A percentile compares a stretch with the other conserved stretches of the same genome.
Conservation (phyloP, 331 rosid genomes). For the Cydonia oblonga region DNA sequence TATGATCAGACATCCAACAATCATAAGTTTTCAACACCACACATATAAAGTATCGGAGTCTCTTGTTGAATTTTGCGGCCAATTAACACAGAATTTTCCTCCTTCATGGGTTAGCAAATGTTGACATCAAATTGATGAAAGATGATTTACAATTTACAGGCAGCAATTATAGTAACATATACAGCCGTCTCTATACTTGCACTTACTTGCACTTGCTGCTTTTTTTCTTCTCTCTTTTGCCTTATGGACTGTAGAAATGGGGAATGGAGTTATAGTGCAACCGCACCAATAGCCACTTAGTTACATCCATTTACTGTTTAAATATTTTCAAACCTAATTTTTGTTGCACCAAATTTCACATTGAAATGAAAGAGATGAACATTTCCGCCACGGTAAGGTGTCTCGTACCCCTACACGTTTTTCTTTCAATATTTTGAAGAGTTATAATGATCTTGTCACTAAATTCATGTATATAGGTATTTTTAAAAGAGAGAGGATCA, state of each 20-base stretch:
- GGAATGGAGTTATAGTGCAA: too few species aligned
- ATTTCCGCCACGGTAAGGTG: too few species aligned
- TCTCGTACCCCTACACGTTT: too few species aligned
- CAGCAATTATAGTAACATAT: not conserved
- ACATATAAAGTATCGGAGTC: not conserved
- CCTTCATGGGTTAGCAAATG: not conserved
- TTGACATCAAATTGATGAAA: not conserved
- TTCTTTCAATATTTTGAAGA: too few species aligned
- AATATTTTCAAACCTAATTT: not conserved
- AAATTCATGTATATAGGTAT: too few species aligned
- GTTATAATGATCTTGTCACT: too few species aligned
- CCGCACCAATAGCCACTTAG: too few species aligned
- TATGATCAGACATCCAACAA: constrained; percentile 1
- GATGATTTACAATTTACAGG: not conserved
- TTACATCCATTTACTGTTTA: not conserved
- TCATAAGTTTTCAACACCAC: not conserved
- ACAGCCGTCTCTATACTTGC: not conserved
- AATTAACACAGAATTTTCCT: not conserved
- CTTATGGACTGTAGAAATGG: too few species aligned
- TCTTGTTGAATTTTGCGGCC: not conserved
- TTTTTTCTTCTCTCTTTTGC: too few species aligned
- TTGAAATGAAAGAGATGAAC: not conserved
- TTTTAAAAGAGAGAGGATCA: too few species aligned
- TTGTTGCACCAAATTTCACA: not conserved
- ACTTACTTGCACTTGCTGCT: not conserved